Conservation (phyloP, 192 early-diverging fungal genomes). For the Entomortierella beljakovae region DNA sequence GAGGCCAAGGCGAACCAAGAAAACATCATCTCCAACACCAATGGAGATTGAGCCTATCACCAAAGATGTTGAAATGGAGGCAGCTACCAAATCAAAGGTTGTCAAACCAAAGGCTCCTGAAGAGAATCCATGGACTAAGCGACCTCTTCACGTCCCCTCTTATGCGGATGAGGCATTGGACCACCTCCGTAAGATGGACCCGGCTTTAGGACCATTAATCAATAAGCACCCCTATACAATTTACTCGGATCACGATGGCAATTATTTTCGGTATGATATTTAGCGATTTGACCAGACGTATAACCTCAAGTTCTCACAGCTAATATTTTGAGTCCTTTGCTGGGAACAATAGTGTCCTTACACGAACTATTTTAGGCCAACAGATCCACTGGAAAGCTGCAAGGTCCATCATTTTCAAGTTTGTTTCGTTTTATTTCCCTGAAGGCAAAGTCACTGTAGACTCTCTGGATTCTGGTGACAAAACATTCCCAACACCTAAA, state of each 20-base stretch:
- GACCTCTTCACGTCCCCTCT: constrained; percentile 13
- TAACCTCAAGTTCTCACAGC: too few relatives aligned
- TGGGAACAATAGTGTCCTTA: constrained; percentile 25
- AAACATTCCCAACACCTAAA: constrained; percentile 22
- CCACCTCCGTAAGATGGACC: constrained; percentile 31
- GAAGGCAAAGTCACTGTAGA: constrained; percentile 30
- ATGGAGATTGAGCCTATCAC: background rate
- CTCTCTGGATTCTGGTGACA: constrained; percentile 32
- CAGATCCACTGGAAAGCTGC: constrained; percentile 51
- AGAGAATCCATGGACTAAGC: constrained; percentile 29
- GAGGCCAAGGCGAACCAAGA: background rate
- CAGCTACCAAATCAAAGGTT: background rate
- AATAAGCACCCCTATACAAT: constrained; percentile 30
- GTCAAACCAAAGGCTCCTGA: constrained; percentile 14
- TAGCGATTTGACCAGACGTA: too few relatives aligned
- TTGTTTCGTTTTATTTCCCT: constrained; percentile 31
- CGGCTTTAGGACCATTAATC: constrained; percentile 24
- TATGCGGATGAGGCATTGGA: constrained; percentile 32
- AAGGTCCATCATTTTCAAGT: constrained; percentile 43
- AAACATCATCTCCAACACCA: background rate
- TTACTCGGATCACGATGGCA: constrained; percentile 36
- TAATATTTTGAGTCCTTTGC: too few relatives aligned
- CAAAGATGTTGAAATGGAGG: background rate
- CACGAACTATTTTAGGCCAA: constrained; percentile 39
- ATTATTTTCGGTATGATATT: constrained; percentile 38